Evolutionary conservation across 768 basidiomycete genomes (phyloP).

Genomic region (Boletus barrowsii): DNA sequence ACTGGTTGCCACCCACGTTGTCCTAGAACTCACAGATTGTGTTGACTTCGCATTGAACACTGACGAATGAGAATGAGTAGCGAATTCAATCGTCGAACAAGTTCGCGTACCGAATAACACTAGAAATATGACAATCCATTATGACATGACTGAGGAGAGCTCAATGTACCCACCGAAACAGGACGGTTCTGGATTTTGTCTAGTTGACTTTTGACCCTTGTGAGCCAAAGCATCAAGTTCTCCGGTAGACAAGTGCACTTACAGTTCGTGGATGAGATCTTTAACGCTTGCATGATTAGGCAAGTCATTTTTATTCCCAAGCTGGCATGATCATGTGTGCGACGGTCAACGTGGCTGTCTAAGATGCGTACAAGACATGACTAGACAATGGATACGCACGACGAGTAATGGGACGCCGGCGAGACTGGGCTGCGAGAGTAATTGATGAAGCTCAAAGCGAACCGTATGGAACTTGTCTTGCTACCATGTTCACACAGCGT

Average conservation of each 20-base stretch:
- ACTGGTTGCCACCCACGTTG: neutral
- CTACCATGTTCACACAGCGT: slow-evolving; percentile 35
- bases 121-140: slow-evolving; percentile 25
- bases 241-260: slow-evolving; percentile 18
- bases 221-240: slow-evolving; percentile 26
- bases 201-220: slow-evolving; percentile 41
- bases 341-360: neutral
- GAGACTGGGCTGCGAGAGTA: slow-evolving; percentile 64
- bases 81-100: neutral
- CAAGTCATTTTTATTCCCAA: slow-evolving; percentile 93
- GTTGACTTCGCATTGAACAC: slow-evolving; percentile 97
- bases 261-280: slow-evolving; percentile 80
- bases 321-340: slow-evolving; percentile 34
- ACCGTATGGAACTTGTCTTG: slow-evolving; percentile 80
- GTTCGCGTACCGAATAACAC: slow-evolving; percentile 72
- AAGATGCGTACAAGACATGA: neutral
- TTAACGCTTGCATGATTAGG: slow-evolving; percentile 74
- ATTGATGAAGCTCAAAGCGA: slow-evolving; percentile 78
- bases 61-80: slow-evolving; percentile 29
- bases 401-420: slow-evolving; percentile 77
- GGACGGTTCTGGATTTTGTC: slow-evolving; percentile 77
- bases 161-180: slow-evolving; percentile 66
- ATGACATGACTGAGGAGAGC: neutral
- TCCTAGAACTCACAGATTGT: slow-evolving; percentile 67
- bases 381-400: slow-evolving; percentile 41